A percentile compares a stretch with the other conserved stretches of the same genome.
These are phyloP conservation scores for Thelephora ganbajun DNA, from an alignment of 768 basidiomycete species.

Conservation along the genomic window DNA sequence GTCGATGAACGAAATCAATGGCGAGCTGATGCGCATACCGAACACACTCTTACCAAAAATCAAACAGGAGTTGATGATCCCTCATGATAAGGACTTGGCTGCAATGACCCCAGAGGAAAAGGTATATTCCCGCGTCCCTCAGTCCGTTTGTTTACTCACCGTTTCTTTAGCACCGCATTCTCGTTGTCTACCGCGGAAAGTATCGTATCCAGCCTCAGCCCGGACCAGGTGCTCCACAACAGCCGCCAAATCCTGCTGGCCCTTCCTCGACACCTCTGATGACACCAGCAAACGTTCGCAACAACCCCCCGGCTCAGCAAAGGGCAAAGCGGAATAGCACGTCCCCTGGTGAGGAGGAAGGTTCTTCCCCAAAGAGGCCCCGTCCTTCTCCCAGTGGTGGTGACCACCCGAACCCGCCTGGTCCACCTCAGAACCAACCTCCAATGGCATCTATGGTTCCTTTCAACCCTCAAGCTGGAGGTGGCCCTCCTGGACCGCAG, in stretches of 20 bases:
- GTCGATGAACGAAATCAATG: conserved; percentile 17
- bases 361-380: conserved; percentile 20
- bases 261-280: conserved; percentile 7
- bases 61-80: conserved; percentile 25
- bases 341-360: conserved; percentile 21
- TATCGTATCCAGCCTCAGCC: neutral
- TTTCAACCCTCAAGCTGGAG: conserved; percentile 18
- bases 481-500: conserved; percentile 17
- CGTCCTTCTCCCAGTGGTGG: conserved; percentile 18
- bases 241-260: conserved; percentile 39
- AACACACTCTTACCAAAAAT: conserved; percentile 17
- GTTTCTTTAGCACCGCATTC: conserved; percentile 22
- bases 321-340: conserved; percentile 20
- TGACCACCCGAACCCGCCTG: conserved; percentile 15
- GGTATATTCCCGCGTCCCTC: conserved; percentile 22
- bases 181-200: conserved; percentile 16
- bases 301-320: conserved; percentile 7
- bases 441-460: conserved; percentile 23
- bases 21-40: conserved; percentile 30
- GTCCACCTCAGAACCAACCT: conserved; percentile 21
- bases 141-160: neutral
- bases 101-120: conserved; percentile 41
- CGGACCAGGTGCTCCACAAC: conserved; percentile 12
- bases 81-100: conserved; percentile 29
- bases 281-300: conserved; percentile 27